Evolutionary conservation across 768 basidiomycete species (phyloP).

Genomic region (Suillus brevipes): DNA sequence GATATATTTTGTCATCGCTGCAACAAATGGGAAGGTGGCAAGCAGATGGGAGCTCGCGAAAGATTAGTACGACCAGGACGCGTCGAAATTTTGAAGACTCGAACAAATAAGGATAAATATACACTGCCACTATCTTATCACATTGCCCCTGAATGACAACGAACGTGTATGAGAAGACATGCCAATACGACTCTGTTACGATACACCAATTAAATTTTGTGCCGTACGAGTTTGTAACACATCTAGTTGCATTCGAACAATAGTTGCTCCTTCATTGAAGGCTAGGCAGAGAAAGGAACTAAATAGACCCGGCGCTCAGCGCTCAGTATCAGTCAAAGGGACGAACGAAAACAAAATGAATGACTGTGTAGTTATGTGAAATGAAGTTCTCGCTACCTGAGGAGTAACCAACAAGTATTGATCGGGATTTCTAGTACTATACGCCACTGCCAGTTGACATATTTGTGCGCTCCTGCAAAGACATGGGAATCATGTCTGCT

Average conservation of each 20-base stretch:
- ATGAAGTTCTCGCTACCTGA: background rate
- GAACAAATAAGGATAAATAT: slow-evolving; percentile 4
- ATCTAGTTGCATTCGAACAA: background rate
- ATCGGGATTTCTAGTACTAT: background rate
- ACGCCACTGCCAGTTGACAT: background rate
- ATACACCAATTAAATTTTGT: slow-evolving; percentile 49
- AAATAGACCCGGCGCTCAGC: no score
- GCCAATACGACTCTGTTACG: slow-evolving; percentile 1
- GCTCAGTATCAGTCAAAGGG: background rate
- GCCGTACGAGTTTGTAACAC: slow-evolving; percentile 52
- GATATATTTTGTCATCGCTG: slow-evolving; percentile 90
- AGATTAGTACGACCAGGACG: slow-evolving; percentile 15
- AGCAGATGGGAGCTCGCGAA: slow-evolving; percentile 15
- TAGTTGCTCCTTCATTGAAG: background rate
- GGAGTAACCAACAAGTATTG: no score
- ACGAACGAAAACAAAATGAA: background rate
- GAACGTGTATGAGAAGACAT: background rate
- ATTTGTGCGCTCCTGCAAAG: background rate
- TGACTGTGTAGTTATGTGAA: background rate
- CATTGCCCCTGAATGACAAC: background rate
- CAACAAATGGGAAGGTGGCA: slow-evolving; percentile 12
- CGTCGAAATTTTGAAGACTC: slow-evolving; percentile 14
- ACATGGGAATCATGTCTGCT: background rate
- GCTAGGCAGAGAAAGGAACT: background rate
- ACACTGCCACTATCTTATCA: slow-evolving; percentile 14